A percentile compares a stretch with the other conserved stretches of the same genome.
Conservation (phyloP, 768 basidiomycete species). For the Polyporus arcularius region DNA sequence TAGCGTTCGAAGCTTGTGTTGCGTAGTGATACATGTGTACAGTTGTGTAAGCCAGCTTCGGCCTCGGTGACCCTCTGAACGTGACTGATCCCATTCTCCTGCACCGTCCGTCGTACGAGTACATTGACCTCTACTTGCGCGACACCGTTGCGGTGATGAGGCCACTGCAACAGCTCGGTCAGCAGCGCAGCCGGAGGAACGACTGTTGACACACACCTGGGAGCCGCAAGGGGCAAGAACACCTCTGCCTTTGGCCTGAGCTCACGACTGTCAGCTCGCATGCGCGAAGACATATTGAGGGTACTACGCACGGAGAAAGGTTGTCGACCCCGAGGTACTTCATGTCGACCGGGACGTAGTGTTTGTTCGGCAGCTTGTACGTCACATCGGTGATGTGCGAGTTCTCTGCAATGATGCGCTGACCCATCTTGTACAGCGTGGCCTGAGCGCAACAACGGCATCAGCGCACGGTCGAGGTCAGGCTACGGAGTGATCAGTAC, state of each 20-base stretch:
- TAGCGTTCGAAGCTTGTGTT: background rate
- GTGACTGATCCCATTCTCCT: background rate
- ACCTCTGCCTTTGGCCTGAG: constrained; percentile 78
- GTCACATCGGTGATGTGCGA: constrained; percentile 55
- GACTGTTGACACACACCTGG: constrained; percentile 55
- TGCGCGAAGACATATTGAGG: background rate
- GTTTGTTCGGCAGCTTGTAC: constrained; percentile 90
- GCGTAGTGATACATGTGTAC: background rate
- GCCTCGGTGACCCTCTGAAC: background rate
- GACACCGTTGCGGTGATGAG: constrained; percentile 62
- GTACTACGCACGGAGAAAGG: constrained; percentile 51
- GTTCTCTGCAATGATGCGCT: constrained; percentile 70
- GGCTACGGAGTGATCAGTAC: background rate
- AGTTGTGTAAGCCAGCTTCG: too few species aligned
- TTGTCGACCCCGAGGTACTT: constrained; percentile 72
- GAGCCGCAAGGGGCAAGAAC: constrained; percentile 83
- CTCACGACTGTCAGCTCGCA: background rate
- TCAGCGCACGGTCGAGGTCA: too few species aligned
- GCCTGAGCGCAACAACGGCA: constrained; percentile 52
- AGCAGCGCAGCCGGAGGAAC: background rate
- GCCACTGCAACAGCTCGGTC: constrained; percentile 38
- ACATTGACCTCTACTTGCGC: constrained; percentile 10
- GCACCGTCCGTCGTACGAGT: too few species aligned
- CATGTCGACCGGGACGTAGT: constrained; percentile 91
- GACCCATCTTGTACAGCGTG: constrained; percentile 88